Base-by-base conservation (phyloP, 768 basidiomycete species). In the Dacryopinax spathularia region DNA sequence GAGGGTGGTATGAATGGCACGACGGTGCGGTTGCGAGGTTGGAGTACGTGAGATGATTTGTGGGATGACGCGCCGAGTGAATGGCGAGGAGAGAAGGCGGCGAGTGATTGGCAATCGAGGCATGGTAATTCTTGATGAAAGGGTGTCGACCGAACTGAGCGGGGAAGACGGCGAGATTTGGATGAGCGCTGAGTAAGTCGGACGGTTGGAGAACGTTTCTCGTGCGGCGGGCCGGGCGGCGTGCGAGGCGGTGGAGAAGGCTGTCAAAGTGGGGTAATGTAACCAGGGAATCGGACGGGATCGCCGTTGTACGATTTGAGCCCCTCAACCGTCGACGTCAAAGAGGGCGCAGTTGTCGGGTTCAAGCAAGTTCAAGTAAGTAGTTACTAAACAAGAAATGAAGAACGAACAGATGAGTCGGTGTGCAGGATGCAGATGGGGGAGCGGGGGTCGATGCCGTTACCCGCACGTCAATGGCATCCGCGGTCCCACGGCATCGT, bases 371-470 rank as follows among this genome's bases (percentile, higher is more conserved):
- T n/a, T n/a, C n/a, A n/a, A n/a, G n/a, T n/a, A n/a, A n/a, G n/a
- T n/a, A n/a, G n/a, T n/a, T n/a, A n/a, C n/a, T n/a, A n/a, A n/a
- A n/a, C n/a, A n/a, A n/a, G n/a, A n/a, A n/a, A n/a, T n/a, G n/a
- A n/a, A n/a, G n/a, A n/a, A n/a, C n/a, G n/a, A n/a, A n/a, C n/a
- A n/a, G n/a, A n/a, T n/a, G n/a, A n/a, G n/a, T n/a, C n/a, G n/a
- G n/a, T n/a, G n/a, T n/a, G n/a, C n/a, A n/a, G n/a, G n/a, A n/a
- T n/a, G n/a, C n/a, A n/a, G n/a, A n/a, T n/a, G n/a, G n/a, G n/a
- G n/a, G n/a, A n/a, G n/a, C n/a, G n/a, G n/a, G n/a, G 48, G 48
- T 9, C 29, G 48, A 56, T 56, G 48, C 48, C 48, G 48, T 56
- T 13, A 56, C 31, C 13, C 13, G 10, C 10, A 56, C 25, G 48